Evolutionary conservation across 805 yeast species (phyloP).

Genomic region (Candida hungchunana): DNA sequence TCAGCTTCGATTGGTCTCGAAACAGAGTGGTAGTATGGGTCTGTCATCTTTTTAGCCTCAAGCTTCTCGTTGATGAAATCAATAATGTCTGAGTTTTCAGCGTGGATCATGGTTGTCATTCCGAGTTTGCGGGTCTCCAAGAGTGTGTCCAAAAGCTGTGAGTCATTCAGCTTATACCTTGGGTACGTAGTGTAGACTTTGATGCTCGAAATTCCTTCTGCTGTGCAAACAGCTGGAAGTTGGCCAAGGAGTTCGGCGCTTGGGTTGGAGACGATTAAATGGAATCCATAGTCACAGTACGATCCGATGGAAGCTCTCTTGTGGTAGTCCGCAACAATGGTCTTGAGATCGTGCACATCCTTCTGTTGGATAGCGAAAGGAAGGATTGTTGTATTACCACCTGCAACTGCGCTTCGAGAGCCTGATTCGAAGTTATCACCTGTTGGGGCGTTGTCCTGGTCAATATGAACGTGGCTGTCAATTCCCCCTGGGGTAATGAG

Average conservation of each 20-base stretch:
- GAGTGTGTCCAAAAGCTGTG: constrained; percentile 36
- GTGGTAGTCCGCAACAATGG: constrained; percentile 32
- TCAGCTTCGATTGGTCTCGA: constrained; percentile 43
- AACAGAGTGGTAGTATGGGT: constrained; percentile 42
- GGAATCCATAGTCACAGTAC: constrained; percentile 47
- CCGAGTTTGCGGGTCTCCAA: constrained; percentile 36
- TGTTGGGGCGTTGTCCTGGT: constrained; percentile 37
- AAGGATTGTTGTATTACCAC: constrained; percentile 47
- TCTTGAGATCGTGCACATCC: constrained; percentile 26
- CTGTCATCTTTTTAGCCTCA: constrained; percentile 33
- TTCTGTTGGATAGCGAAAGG: constrained; percentile 43
- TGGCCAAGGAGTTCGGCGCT: constrained; percentile 28
- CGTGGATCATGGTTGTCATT: constrained; percentile 47
- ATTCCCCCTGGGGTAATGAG: constrained; percentile 49
- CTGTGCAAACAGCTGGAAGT: constrained; percentile 31
- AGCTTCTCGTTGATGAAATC: constrained; percentile 37
- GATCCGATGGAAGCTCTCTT: constrained; percentile 28
- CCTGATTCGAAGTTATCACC: constrained; percentile 44
- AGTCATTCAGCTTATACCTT: constrained; percentile 36
- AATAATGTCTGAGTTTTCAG: constrained; percentile 47
- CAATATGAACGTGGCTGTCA: constrained; percentile 46
- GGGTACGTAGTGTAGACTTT: constrained; percentile 43
- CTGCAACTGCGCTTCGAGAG: constrained; percentile 42
- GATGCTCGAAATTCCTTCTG: constrained; percentile 21
- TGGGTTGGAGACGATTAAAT: constrained; percentile 39